Evolutionary conservation across 225 moss, liverwort and hornwort species (phyloP).

Genomic region (Bryoerythrophyllum caledonicum): DNA sequence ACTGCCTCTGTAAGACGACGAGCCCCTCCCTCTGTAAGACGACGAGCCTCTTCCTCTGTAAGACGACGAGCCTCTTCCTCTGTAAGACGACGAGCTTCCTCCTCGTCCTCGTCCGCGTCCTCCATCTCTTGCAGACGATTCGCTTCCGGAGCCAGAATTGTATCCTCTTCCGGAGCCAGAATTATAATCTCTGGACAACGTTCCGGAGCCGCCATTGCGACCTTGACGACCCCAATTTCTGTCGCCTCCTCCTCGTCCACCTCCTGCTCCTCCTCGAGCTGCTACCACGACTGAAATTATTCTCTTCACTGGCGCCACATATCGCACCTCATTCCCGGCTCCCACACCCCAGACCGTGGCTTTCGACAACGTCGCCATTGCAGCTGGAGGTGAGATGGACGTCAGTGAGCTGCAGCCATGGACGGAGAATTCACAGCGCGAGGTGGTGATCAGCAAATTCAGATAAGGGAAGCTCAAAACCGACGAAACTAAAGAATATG

Average conservation of each 20-base stretch:
- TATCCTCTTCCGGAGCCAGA: constrained; percentile 12
- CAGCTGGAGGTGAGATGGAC: too few species aligned
- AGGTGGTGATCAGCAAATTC: not conserved
- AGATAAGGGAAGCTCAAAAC: constrained; percentile 14
- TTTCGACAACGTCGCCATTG: constrained; percentile 18
- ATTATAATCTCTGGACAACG: constrained; percentile 24
- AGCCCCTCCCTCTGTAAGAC: not conserved
- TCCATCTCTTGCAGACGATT: not conserved
- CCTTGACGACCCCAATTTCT: constrained; percentile 24
- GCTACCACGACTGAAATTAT: not conserved
- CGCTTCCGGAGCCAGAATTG: constrained; percentile 21
- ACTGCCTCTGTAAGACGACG: constrained; percentile 25
- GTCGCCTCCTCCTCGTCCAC: constrained; percentile 13
- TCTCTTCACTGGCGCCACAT: not conserved
- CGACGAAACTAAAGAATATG: not conserved
- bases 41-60: constrained; percentile 13
- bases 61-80: constrained; percentile 4
- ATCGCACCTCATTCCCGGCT: not conserved
- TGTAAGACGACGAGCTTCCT: constrained; percentile 1
- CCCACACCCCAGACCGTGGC: not conserved
- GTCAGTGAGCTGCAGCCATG: constrained; percentile 29
- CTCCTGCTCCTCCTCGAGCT: constrained; percentile 25
- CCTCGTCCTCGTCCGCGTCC: constrained; percentile 8
- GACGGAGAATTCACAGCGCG: not conserved
- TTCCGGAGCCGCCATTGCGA: constrained; percentile 27